These are phyloP conservation scores for Leishmania mexicana DNA, from an alignment of 208 protist genomes.

Conservation along the genomic window DNA sequence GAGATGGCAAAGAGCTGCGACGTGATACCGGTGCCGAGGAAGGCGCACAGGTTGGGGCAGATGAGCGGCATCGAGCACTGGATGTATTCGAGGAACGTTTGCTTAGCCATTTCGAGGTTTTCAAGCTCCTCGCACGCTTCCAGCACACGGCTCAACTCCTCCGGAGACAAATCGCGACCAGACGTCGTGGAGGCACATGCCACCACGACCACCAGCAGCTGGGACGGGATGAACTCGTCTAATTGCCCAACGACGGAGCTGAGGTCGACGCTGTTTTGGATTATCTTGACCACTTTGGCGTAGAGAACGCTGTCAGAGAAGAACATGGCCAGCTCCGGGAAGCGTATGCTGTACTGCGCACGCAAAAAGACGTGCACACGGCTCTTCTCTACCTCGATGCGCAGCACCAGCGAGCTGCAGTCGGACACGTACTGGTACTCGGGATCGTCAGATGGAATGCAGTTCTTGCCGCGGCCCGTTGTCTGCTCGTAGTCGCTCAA, in stretches of 20 bases:
- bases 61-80: constrained; percentile 92
- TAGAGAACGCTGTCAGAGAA: constrained; percentile 88
- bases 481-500: constrained; percentile 78
- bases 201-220: constrained; percentile 86
- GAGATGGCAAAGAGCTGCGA: constrained; percentile 91
- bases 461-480: constrained; percentile 62
- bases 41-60: constrained; percentile 91
- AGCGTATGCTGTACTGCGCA: constrained; percentile 86
- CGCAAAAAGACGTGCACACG: constrained; percentile 86
- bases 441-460: constrained; percentile 79
- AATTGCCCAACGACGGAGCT: constrained; percentile 66
- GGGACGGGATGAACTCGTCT: constrained; percentile 82
- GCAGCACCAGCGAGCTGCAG: constrained; percentile 81
- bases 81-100: constrained; percentile 93
- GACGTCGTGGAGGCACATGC: constrained; percentile 88
- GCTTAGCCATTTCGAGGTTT: constrained; percentile 90
- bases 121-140: constrained; percentile 91
- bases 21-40: constrained; percentile 91
- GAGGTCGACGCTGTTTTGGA: constrained; percentile 86
- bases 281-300: constrained; percentile 79
- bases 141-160: constrained; percentile 66
- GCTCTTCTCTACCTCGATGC: constrained; percentile 90
- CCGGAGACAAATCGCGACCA: constrained; percentile 59
- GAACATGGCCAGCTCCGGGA: constrained; percentile 91
- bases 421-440: constrained; percentile 93